phyloP scores from a whole-genome alignment of 2,329 filamentous ascomycete species.

The Oidium heveae region DNA sequence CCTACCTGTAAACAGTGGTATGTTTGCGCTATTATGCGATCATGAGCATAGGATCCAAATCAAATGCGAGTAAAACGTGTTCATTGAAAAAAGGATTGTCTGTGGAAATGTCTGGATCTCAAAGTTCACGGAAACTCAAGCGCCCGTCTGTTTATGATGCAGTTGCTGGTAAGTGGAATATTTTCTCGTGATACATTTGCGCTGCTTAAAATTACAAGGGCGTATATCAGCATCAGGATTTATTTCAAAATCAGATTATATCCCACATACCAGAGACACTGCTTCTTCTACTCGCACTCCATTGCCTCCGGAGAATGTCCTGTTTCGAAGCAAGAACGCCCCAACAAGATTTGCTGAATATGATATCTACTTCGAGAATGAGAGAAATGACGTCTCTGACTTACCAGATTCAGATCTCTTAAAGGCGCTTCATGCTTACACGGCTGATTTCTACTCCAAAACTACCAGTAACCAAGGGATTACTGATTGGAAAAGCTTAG shows the following conservation, averaged over 20 bases:
- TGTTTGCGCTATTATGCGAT: too few species aligned
- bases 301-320: constrained; percentile 41
- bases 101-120: too few species aligned
- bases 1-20: too few species aligned
- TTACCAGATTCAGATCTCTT: constrained; percentile 47
- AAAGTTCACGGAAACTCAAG: not conserved
- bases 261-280: constrained; percentile 11
- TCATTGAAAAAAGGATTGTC: too few species aligned
- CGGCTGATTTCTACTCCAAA: constrained; percentile 36
- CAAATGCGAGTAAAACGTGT: too few species aligned
- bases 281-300: constrained; percentile 13
- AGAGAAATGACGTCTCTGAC: constrained; percentile 23
- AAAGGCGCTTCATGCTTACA: constrained; percentile 41
- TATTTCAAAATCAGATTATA: constrained; percentile 11
- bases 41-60: too few species aligned
- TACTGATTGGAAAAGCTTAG: constrained; percentile 33
- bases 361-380: constrained; percentile 44
- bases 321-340: constrained; percentile 38
- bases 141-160: constrained; percentile 36
- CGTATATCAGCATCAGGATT: constrained; percentile 20
- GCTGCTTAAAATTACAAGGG: constrained; percentile 11
- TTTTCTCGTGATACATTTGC: not conserved
- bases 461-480: constrained; percentile 8
- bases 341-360: constrained; percentile 43
- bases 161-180: constrained; percentile 30